A percentile compares a stretch with the other conserved stretches of the same genome.
phyloP scores from a whole-genome alignment of 257 asterid genomes.

The Plantago ovata region DNA sequence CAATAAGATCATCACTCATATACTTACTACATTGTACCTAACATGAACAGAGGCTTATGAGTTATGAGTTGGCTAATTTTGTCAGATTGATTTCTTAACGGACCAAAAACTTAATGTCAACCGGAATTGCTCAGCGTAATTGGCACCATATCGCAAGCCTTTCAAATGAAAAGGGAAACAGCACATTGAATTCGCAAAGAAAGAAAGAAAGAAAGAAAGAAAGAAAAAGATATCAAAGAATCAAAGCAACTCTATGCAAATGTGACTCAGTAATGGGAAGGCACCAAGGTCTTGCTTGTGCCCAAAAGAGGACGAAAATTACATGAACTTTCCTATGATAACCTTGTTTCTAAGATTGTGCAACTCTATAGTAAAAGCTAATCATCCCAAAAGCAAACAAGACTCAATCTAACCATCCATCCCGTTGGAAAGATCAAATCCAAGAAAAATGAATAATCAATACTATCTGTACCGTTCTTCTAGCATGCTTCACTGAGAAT shows the following conservation, averaged over 20 bases:
- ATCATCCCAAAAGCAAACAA: conserved; percentile 10
- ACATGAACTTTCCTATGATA: conserved; percentile 7
- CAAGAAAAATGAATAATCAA: conserved; percentile 15
- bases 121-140: too few relatives aligned
- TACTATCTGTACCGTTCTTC: conserved; percentile 19
- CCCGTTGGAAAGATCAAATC: conserved; percentile 4
- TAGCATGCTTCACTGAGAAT: conserved; percentile 4
- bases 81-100: too few relatives aligned
- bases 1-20: too few relatives aligned
- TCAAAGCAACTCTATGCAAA: background rate
- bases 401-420: conserved; percentile 10
- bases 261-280: conserved; percentile 3
- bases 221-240: conserved; percentile 5
- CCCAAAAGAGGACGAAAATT: background rate
- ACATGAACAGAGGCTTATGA: too few relatives aligned
- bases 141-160: too few relatives aligned
- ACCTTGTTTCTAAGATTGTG: conserved; percentile 17
- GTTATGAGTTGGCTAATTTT: too few relatives aligned
- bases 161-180: too few relatives aligned
- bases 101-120: too few relatives aligned
- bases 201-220: background rate
- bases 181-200: too few relatives aligned
- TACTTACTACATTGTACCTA: too few relatives aligned
- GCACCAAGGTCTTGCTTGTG: background rate
- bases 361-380: conserved; percentile 19